Percentiles rank a stretch among this genome's conserved stretches.
These are phyloP conservation scores for Xylariaceae sp. DNA, from an alignment of 2,329 filamentous ascomycete genomes.

Conservation along the genomic window DNA sequence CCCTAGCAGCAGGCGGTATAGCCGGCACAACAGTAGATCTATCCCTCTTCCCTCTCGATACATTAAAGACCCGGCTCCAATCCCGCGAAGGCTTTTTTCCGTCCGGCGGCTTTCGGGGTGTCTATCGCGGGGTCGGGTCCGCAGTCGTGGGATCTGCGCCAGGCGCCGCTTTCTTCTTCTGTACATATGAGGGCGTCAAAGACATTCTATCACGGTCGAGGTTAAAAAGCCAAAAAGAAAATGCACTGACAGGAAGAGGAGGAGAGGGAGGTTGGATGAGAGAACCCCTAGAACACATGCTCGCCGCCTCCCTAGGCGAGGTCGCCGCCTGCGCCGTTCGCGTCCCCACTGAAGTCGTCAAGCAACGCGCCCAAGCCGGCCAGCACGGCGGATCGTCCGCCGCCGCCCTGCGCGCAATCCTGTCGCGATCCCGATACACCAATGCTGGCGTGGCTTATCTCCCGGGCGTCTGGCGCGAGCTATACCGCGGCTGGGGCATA, in stretches of 20 bases:
- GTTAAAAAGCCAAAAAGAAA: constrained; percentile 4
- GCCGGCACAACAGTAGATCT: constrained; percentile 96
- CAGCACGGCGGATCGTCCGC: constrained; percentile 70
- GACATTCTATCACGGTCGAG: constrained; percentile 13
- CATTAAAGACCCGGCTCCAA: constrained; percentile 95
- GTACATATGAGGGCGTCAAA: constrained; percentile 82
- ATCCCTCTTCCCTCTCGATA: constrained; percentile 96
- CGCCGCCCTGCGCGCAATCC: constrained; percentile 66
- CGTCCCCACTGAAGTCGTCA: constrained; percentile 94
- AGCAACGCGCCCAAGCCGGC: constrained; percentile 90
- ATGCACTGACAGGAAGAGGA: constrained; percentile 1
- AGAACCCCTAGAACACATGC: constrained; percentile 64
- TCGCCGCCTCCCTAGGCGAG: constrained; percentile 81
- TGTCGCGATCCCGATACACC: constrained; percentile 45
- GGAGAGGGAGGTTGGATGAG: constrained; percentile 23
- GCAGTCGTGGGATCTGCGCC: constrained; percentile 89
- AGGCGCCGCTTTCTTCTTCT: constrained; percentile 95
- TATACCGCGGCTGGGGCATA: constrained; percentile 89
- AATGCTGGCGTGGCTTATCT: constrained; percentile 45
- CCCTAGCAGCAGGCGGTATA: constrained; percentile 76
- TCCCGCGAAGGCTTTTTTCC: constrained; percentile 72
- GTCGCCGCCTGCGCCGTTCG: constrained; percentile 87
- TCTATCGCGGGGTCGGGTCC: constrained; percentile 88
- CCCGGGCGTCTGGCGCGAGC: constrained; percentile 66
- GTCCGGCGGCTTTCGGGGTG: constrained; percentile 81